phyloP scores from a whole-genome alignment of 345 rosid genomes.

The Boechera stricta region DNA sequence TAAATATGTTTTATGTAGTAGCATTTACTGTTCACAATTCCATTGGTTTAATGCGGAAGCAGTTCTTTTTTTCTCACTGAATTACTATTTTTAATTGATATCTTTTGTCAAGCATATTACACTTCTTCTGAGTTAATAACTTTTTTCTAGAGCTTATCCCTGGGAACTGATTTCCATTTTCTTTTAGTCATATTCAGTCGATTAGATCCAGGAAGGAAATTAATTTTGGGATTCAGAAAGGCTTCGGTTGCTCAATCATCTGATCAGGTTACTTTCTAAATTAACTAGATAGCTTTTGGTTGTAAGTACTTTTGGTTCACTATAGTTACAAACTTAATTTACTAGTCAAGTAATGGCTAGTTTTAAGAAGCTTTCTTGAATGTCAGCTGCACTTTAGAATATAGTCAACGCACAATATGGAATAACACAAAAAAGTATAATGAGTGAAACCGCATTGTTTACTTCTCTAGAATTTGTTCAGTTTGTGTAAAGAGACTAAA shows the following conservation, averaged over 20 bases:
- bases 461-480: background rate
- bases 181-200: constrained; percentile 90
- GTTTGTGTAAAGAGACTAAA: background rate
- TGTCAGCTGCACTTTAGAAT: constrained; percentile 26
- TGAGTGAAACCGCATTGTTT: constrained; percentile 6
- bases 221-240: constrained; percentile 96
- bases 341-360: constrained; percentile 20
- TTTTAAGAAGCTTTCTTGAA: constrained; percentile 23
- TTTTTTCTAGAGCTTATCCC: constrained; percentile 26
- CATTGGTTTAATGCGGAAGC: constrained; percentile 19
- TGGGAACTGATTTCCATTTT: constrained; percentile 39
- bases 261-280: constrained; percentile 72
- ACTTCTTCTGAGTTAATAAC: constrained; percentile 18
- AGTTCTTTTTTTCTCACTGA: constrained; percentile 16
- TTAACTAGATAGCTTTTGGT: constrained; percentile 23
- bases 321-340: constrained; percentile 2
- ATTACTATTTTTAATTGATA: constrained; percentile 17
- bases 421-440: constrained; percentile 6
- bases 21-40: constrained; percentile 13
- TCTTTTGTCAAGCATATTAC: constrained; percentile 30
- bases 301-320: constrained; percentile 15
- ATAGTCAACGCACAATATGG: constrained; percentile 16
- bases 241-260: constrained; percentile 69
- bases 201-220: constrained; percentile 89
- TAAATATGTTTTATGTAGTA: constrained; percentile 16